These are phyloP conservation scores for Bipolaris bicolor DNA, from an alignment of 2,329 filamentous ascomycete genomes.

Conservation along the genomic window DNA sequence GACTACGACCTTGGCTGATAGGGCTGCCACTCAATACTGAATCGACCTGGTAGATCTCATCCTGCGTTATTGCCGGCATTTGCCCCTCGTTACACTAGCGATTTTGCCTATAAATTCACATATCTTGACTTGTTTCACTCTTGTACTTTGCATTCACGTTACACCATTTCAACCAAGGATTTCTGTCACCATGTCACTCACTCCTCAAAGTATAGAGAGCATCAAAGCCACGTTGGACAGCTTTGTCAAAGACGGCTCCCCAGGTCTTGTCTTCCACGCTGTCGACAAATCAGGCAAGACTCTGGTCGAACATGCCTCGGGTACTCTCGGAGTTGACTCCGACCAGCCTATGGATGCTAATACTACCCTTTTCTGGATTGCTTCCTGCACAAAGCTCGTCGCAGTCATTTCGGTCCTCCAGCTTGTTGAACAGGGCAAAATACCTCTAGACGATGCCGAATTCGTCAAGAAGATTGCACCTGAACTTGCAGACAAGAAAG, in stretches of 20 bases:
- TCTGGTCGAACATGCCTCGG: slow-evolving; percentile 52
- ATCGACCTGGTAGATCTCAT: not conserved
- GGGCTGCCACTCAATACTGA: not conserved
- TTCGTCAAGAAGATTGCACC: slow-evolving; percentile 42
- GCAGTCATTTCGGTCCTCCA: slow-evolving; percentile 44
- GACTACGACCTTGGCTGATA: not conserved
- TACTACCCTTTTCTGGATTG: slow-evolving; percentile 63
- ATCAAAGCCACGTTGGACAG: slow-evolving; percentile 49
- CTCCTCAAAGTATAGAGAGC: slow-evolving; percentile 32
- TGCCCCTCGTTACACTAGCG: not conserved
- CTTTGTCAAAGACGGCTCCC: slow-evolving; percentile 43
- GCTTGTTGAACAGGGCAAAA: slow-evolving; percentile 46
- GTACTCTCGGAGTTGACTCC: slow-evolving; percentile 48
- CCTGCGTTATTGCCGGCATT: not conserved
- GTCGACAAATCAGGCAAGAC: slow-evolving; percentile 53
- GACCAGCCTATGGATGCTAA: slow-evolving; percentile 64
- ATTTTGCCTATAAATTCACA: not conserved
- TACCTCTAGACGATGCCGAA: slow-evolving; percentile 44
- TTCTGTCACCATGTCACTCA: slow-evolving; percentile 37
- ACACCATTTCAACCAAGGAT: not conserved
- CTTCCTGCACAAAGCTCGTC: slow-evolving; percentile 56
- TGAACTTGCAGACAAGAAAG: slow-evolving; percentile 51
- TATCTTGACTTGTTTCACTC: not conserved
- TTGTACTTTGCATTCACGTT: not conserved
- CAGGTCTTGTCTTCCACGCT: slow-evolving; percentile 55